Conservation (phyloP, 768 basidiomycete genomes). For the Chalciporus piperatus region DNA sequence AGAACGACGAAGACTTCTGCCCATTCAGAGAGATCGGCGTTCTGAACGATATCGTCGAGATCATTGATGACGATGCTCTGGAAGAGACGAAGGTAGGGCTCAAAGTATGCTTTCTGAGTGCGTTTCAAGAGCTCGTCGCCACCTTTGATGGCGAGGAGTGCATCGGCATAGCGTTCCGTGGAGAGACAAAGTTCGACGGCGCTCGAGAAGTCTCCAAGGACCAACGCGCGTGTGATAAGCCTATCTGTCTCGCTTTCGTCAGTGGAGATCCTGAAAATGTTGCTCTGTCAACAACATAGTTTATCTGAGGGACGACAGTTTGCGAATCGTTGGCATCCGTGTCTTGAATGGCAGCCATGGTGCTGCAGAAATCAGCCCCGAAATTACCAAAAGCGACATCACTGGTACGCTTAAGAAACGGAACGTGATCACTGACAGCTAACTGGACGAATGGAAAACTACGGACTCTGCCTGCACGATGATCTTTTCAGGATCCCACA, state of each 20-base stretch:
- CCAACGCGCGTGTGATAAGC: slow-evolving; percentile 87
- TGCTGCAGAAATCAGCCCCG: slow-evolving; percentile 86
- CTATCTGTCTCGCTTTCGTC: slow-evolving; percentile 87
- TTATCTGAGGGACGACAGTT: slow-evolving; percentile 69
- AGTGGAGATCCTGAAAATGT: slow-evolving; percentile 83
- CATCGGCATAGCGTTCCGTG: slow-evolving; percentile 88
- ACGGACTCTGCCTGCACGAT: slow-evolving; percentile 70
- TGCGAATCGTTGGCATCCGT: slow-evolving; percentile 32
- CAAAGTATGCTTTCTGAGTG: slow-evolving; percentile 94
- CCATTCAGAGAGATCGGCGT: slow-evolving; percentile 94
- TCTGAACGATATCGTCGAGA: slow-evolving; percentile 90
- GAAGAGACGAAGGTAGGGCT: slow-evolving; percentile 91
- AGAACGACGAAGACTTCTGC: slow-evolving; percentile 94
- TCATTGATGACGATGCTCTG: slow-evolving; percentile 93
- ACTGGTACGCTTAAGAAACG: slow-evolving; percentile 40
- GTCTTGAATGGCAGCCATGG: slow-evolving; percentile 55
- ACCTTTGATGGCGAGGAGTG: slow-evolving; percentile 89
- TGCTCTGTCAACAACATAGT: slow-evolving; percentile 78
- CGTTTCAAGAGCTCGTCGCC: slow-evolving; percentile 81
- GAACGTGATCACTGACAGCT: slow-evolving; percentile 9
- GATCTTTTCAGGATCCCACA: slow-evolving; percentile 97
- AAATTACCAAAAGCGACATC: slow-evolving; percentile 59
- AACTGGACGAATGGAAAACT: slow-evolving; percentile 1
- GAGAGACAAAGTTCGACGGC: slow-evolving; percentile 92
- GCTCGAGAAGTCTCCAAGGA: slow-evolving; percentile 92